Percentiles rank a stretch among this genome's conserved stretches.
Conservation (phyloP, 2,329 filamentous ascomycete species). For the Neofusicoccum laricinum region DNA sequence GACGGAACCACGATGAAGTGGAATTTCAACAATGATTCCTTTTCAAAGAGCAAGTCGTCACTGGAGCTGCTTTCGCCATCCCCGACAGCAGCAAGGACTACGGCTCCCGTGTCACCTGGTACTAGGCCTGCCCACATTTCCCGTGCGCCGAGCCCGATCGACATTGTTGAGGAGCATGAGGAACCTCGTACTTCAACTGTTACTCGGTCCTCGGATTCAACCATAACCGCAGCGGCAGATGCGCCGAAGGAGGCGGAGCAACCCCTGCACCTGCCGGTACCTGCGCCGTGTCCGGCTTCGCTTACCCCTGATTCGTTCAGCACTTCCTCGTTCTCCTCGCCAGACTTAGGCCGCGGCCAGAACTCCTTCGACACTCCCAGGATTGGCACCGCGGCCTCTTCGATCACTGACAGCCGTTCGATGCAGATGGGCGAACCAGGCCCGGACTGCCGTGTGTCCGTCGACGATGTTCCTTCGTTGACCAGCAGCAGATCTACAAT, state of each 20-base stretch:
- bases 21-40: slow-evolving; percentile 36
- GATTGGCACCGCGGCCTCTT: slow-evolving; percentile 73
- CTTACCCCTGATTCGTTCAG: slow-evolving; percentile 65
- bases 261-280: slow-evolving; percentile 36
- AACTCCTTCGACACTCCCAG: slow-evolving; percentile 65
- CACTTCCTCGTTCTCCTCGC: slow-evolving; percentile 60
- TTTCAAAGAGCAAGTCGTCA: background rate
- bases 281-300: slow-evolving; percentile 45
- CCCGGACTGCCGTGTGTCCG: slow-evolving; percentile 67
- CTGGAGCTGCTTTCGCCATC: slow-evolving; percentile 1
- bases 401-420: slow-evolving; percentile 68
- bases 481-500: slow-evolving; percentile 77
- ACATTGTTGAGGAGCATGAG: slow-evolving; percentile 47
- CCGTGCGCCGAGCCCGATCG: slow-evolving; percentile 33
- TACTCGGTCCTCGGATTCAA: slow-evolving; percentile 51
- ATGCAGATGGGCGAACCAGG: slow-evolving; percentile 71
- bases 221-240: slow-evolving; percentile 36
- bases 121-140: background rate
- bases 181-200: slow-evolving; percentile 48
- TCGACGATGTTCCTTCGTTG: slow-evolving; percentile 70
- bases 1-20: slow-evolving; percentile 43
- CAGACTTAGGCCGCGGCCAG: slow-evolving; percentile 59
- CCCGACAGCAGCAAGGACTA: background rate
- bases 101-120: background rate
- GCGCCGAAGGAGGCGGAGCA: slow-evolving; percentile 36